Evolutionary conservation across 108 stramenopile species (phyloP), one percentile per base, ranked within the genome.

Genomic region (Cyclotella atomus): DNA sequence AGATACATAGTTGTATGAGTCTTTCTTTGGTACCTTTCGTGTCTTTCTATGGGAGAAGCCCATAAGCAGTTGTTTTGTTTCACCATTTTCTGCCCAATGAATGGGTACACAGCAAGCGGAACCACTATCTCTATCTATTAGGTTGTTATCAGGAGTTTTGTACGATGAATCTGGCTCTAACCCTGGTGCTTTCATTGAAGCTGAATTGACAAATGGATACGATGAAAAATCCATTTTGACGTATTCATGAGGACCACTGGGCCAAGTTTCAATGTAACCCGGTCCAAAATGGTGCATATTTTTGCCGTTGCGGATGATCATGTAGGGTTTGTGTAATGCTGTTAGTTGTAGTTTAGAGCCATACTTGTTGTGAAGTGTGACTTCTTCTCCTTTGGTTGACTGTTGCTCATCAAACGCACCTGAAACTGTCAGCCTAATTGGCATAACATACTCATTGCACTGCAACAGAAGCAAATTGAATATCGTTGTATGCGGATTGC

Each of bases 31-130:
- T 12, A 15, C 20, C 30, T 21, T 41, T 2, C 29, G 38, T 30
- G 81, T 75, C 59, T 82, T 82, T 29, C 60, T 56, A 52, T 82
- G 81, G 6, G 81, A 82, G 23, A 82, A 62, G 23, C 81, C 81
- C 28, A 82, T n/a, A 7, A 82, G 25, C 7, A 82, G 71, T 44
- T 52, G 54, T 3, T 32, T 33, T 12, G 24, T 65, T 0, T 23
- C 45, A 50, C 34, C 38, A 25, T 64, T 59, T 3, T 29, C 53
- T 45, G 47, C 50, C 79, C 79, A 80, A 43, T 63, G 60, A 27
- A 81, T 69, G 14, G 67, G 65, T 7, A 83, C 72, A 45, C 82
- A 83, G 36, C 82, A 83, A 10, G 82, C 72, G 10, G 82, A 83
- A 20, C 82, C 82, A 34, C 73, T 69, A 46, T 83, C 82, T 45